Percentiles rank a stretch among this genome's conserved stretches.
Conservation (phyloP, 148 eudicot species). For the Arbutus unedo region DNA sequence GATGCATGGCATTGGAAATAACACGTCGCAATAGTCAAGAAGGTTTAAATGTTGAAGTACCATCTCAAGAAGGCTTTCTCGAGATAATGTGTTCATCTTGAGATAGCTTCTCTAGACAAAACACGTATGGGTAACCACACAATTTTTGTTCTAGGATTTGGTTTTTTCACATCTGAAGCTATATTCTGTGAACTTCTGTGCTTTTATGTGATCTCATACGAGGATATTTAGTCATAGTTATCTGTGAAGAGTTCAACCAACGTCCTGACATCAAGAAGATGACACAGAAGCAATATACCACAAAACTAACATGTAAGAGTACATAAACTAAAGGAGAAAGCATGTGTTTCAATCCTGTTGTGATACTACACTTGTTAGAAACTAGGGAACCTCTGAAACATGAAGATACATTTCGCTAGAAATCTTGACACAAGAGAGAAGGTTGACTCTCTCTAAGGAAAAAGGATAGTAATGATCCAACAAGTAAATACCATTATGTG, state of each 20-base stretch:
- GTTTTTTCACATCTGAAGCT: background rate
- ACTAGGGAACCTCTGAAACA: background rate
- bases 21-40: background rate
- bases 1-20: background rate
- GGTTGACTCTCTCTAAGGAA: background rate
- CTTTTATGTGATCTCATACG: background rate
- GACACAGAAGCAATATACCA: background rate
- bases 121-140: background rate
- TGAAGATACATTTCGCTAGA: slow-evolving; percentile 1
- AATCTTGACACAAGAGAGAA: background rate
- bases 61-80: background rate
- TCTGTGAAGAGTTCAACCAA: too few species aligned
- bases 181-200: background rate
- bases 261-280: background rate
- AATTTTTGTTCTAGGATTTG: background rate
- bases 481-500: background rate
- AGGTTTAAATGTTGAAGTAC: background rate
- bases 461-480: background rate
- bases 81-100: background rate
- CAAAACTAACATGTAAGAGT: background rate
- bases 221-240: background rate
- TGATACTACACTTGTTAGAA: background rate
- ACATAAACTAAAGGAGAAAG: background rate
- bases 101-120: background rate
- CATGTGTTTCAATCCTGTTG: background rate